phyloP scores from a whole-genome alignment of 208 protist genomes.

The Leishmania braziliensis region DNA sequence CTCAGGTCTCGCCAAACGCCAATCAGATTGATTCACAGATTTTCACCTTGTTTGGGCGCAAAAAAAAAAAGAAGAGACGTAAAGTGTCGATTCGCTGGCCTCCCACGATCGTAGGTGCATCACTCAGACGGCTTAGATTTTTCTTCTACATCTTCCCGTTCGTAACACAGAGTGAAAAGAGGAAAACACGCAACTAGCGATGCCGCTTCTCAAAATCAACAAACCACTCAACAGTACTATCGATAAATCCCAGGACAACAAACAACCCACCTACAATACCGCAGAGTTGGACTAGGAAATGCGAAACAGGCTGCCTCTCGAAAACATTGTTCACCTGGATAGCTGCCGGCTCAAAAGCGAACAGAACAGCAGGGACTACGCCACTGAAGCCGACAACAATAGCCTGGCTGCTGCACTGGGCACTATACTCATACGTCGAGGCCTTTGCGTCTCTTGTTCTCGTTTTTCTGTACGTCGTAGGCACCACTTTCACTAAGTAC shows the following conservation, averaged over 20 bases:
- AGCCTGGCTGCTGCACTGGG: conserved; percentile 38
- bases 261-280: conserved; percentile 90
- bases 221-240: conserved; percentile 45
- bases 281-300: conserved; percentile 83
- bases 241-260: conserved; percentile 76
- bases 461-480: conserved; percentile 54
- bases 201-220: neutral
- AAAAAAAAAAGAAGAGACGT: neutral
- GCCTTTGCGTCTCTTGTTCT: conserved; percentile 17
- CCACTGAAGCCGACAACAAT: conserved; percentile 39
- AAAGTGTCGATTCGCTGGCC: neutral
- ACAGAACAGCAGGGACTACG: conserved; percentile 47
- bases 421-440: conserved; percentile 77
- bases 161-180: neutral
- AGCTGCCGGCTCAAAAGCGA: conserved; percentile 64
- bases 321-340: conserved; percentile 86
- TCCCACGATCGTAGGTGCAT: neutral
- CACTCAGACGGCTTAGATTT: neutral
- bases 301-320: conserved; percentile 52
- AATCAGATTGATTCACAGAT: neutral
- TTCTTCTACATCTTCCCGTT: neutral
- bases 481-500: conserved; percentile 71
- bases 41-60: neutral
- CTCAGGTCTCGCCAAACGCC: neutral
- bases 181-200: neutral